Percentiles rank a stretch among this genome's conserved stretches.
These are phyloP conservation scores for Pleurotus giganteus DNA, from an alignment of 768 basidiomycete species.

Conservation along the genomic window DNA sequence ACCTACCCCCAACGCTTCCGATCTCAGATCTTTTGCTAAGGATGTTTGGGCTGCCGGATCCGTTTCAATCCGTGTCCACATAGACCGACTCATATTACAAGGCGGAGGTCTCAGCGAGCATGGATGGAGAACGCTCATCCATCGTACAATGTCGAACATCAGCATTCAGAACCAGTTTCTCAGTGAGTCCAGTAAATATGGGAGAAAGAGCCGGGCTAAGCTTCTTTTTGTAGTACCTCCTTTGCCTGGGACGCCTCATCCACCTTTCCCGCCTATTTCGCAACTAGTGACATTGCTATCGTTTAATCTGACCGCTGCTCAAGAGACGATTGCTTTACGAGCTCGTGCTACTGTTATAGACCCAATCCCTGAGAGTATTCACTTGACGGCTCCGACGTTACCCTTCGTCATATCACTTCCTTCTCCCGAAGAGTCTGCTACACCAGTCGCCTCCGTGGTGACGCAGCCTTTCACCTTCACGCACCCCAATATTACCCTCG, in stretches of 20 bases:
- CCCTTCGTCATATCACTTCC: constrained; percentile 64
- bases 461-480: constrained; percentile 59
- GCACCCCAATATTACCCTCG: constrained; percentile 65
- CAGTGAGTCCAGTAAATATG: constrained; percentile 38
- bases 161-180: constrained; percentile 45
- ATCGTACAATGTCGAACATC: constrained; percentile 42
- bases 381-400: constrained; percentile 51
- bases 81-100: constrained; percentile 42
- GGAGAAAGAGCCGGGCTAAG: neutral
- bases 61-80: constrained; percentile 40
- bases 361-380: constrained; percentile 49
- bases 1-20: constrained; percentile 51
- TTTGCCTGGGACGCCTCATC: constrained; percentile 64
- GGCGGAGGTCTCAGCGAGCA: constrained; percentile 45
- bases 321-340: constrained; percentile 34
- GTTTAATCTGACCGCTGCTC: constrained; percentile 41
- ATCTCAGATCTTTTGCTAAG: constrained; percentile 48
- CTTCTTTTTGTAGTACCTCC: constrained; percentile 47
- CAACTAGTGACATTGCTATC: constrained; percentile 59
- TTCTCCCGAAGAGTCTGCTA: constrained; percentile 15
- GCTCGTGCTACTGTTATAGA: constrained; percentile 60
- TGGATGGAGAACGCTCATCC: constrained; percentile 48
- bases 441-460: constrained; percentile 54
- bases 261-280: constrained; percentile 56
- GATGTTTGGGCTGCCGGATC: constrained; percentile 58